Base-by-base conservation (phyloP, 148 eudicot genomes). In the Silene uniflora region DNA sequence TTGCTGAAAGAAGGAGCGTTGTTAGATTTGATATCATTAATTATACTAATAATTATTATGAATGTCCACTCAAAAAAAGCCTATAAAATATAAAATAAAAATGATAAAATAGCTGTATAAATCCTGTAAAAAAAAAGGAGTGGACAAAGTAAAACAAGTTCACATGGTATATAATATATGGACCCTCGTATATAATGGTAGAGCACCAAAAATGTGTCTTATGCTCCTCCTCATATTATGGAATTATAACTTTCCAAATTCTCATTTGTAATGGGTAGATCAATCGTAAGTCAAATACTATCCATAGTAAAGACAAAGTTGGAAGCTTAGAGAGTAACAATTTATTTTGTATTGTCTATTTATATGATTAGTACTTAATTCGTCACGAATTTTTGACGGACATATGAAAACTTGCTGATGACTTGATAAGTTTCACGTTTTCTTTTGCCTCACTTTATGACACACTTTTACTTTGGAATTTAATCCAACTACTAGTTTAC, bases 21-120 rank as follows among this genome's bases (percentile, higher is more conserved):
- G 81, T 78, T 73, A 46, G 62, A 78, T 66, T 78, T 73, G 67
- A 14, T 79, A 73, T 73, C 73, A 73, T 59, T 67, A 73, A 44
- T 73, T 72, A 79, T 79, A 62, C n/a, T n/a, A n/a, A 79, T 73
- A 21, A 61, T 22, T 23, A 61, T 24, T 61, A 52, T 52, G 69
- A 78, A 18, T 14, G 64, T 54, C 72, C 71, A 73, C 65, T 23
- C 21, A 62, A 52, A 52, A 52, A 52, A 52, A 47, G 39, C 13
- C 13, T 49, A 73, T 46, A 44, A 25, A 17, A 23, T 6, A 18
- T 17, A 65, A 4, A 47, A 64, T 39, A 17, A 64, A 10, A 64
- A 64, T 64, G 13, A 10, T 0, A 1, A 67, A 6, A 46, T 64
- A 71, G 75, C 79, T 75, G 75, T 32, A 80, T 25, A 52, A 58